Conservation (phyloP, 169 alveolate species). For the Hepatocystis sp. region DNA sequence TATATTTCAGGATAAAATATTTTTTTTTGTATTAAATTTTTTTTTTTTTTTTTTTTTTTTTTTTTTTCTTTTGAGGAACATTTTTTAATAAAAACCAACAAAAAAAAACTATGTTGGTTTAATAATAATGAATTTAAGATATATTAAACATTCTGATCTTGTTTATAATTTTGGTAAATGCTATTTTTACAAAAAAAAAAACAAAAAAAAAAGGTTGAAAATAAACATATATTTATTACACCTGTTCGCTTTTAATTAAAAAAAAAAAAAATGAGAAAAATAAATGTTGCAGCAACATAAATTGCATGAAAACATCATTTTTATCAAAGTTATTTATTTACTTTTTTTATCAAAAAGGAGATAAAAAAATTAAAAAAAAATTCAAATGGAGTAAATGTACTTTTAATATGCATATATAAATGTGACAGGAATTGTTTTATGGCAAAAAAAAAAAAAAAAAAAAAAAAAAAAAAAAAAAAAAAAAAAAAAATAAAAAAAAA, state of each 20-base stretch:
- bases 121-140: slow-evolving; percentile 14
- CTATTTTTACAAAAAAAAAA: slow-evolving; percentile 4
- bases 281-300: too few species aligned
- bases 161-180: background rate
- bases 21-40: slow-evolving; percentile 7
- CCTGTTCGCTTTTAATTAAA: background rate
- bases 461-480: slow-evolving; percentile 1
- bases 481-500: background rate
- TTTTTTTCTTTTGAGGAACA: background rate
- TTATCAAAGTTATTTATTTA: background rate
- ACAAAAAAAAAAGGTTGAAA: background rate
- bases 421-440: background rate
- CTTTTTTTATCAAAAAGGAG: background rate
- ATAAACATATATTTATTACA: background rate
- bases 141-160: slow-evolving; percentile 7
- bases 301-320: too few species aligned
- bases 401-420: background rate
- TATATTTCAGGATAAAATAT: background rate
- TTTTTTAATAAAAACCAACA: background rate
- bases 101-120: background rate
- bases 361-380: slow-evolving; percentile 2
- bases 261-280: background rate
- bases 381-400: too few species aligned
- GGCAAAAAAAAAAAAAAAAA: slow-evolving; percentile 3
- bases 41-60: slow-evolving; percentile 4